Evolutionary conservation across 495 filamentous ascomycete genomes (phyloP), one percentile per base, ranked within the genome.

Genomic region (Tuber umbilicatum): DNA sequence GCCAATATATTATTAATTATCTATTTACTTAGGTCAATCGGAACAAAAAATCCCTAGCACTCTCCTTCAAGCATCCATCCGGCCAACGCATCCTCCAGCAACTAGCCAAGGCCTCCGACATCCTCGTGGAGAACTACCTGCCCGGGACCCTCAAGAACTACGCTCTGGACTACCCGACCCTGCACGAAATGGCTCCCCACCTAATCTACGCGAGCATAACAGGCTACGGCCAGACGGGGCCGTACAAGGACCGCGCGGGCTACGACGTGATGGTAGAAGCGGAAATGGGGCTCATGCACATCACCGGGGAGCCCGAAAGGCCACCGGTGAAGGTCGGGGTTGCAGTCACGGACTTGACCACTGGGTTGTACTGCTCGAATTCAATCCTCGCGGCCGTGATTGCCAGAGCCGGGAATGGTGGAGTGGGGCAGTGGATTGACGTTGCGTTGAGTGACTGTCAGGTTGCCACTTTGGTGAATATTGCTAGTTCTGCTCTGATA

Each of bases 221-320:
- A 1, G 89, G 89, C 21, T 93, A 93, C 79, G 95, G 95, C 5
- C 95, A 99, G 83, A 97, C 92, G 2, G 95, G 95, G 0, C 96
- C 96, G 0, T 97, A 97, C 83, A 90, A 90, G 27, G 88, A 90
- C 69, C 88, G 96, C 10, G 93, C 95, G 14, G 95, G 95, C 17
- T 99, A 99, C 85, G 95, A 99, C 84, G 96, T 99, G 74, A 98
- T 99, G 94, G 96, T 99, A 0, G 95, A 99, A 84, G 96, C 94
- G 64, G 95, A 98, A 83, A 93, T 99, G 86, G 95, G 95, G 7
- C 82, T 99, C 73, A 99, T 99, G 95, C 96, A 99, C 82, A 98
- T 99, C 73, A 99, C 95, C 0, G 95, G 95, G 17, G 86, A 87
- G 64, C 85, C 92, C 78, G 93, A 97, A 73, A 93, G 95, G 0